phyloP scores from a whole-genome alignment of 2,329 filamentous ascomycete species.

The Alternaria viburni region DNA sequence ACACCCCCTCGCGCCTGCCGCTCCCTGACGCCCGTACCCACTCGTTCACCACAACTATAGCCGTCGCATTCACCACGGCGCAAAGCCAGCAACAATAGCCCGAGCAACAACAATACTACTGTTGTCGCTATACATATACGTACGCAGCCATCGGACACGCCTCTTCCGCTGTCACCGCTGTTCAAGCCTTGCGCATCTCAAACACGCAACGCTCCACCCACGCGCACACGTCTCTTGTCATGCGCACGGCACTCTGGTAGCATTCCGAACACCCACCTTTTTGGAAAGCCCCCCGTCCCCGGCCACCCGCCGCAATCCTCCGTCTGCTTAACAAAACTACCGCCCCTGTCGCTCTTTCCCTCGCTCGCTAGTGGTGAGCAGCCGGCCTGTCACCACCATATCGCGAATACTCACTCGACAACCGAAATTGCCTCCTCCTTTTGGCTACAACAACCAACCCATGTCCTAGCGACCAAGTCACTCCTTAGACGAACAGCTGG shows the following conservation, averaged over 20 bases:
- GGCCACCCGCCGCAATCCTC: constrained; percentile 23
- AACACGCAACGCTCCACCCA: constrained; percentile 38
- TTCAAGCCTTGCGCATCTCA: constrained; percentile 37
- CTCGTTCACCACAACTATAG: constrained; percentile 5
- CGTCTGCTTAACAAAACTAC: constrained; percentile 23
- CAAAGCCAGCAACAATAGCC: constrained; percentile 15
- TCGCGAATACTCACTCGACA: constrained; percentile 20
- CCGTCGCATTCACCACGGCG: constrained; percentile 23
- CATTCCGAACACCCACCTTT: constrained; percentile 20
- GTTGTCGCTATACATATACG: constrained; percentile 24
- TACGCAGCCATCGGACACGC: constrained; percentile 16
- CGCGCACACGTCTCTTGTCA: constrained; percentile 27
- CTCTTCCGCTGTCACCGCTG: constrained; percentile 32
- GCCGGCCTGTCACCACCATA: constrained; percentile 47
- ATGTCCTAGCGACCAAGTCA: constrained; percentile 39
- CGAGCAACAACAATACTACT: constrained; percentile 1
- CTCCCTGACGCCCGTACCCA: constrained; percentile 23
- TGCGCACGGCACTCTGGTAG: constrained; percentile 37
- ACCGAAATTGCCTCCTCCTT: constrained; percentile 1
- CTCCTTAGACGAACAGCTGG: constrained; percentile 47
- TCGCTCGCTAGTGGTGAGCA: constrained; percentile 44
- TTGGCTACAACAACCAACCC: constrained; percentile 11
- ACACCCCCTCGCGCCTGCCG: constrained; percentile 31
- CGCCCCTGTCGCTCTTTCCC: constrained; percentile 38
- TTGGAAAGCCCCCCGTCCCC: constrained; percentile 12